Base-by-base conservation (phyloP, 2,329 filamentous ascomycete species). In the Podosphaera fusca region DNA sequence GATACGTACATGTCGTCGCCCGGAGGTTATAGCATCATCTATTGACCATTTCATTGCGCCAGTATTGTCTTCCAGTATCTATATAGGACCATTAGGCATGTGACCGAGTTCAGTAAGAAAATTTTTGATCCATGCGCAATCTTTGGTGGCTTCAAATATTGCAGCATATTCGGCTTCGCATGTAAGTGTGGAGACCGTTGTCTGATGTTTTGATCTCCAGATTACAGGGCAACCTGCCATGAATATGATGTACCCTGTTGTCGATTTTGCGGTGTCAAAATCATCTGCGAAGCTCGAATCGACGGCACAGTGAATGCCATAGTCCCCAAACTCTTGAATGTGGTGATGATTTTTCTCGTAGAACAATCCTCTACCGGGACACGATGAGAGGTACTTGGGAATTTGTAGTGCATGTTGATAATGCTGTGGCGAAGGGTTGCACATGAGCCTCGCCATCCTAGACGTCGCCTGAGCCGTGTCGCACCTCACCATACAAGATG, bases 81-180 rank as follows among this genome's bases (percentile, higher is more conserved):
- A 33, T 36, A 53, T 53, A 36, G 51, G 51, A 53, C 33, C 51
- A 36, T 10, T 7, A 10, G 31, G 51, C 51, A 53, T 53, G 10
- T 53, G 51, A 36, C 30, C 51, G 14, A 53, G 34, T 31, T 53
- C 33, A 14, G 31, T 36, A 12, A 53, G 51, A 53, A 53, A 53
- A 36, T 38, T 53, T 53, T 33, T 29, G 3, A 36, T 53, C 51
- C 51, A 53, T 6, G 51, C 51, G 51, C 51, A 53, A 21, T 53
- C 51, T 53, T 53, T 53, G 31, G 30, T 38, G 31, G 51, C 51
- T 36, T 53, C 51, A 38, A 53, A 53, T 36, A 53, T 53, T 14
- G 51, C 31, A 21, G 33, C 51, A 53, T 53, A 53, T 38, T 21
- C 21, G 21, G 21, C 21, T 21, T 21, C 21, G 21, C 21, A 21